Conservation (phyloP, 208 protist genomes). For the Naegleria fowleri region DNA sequence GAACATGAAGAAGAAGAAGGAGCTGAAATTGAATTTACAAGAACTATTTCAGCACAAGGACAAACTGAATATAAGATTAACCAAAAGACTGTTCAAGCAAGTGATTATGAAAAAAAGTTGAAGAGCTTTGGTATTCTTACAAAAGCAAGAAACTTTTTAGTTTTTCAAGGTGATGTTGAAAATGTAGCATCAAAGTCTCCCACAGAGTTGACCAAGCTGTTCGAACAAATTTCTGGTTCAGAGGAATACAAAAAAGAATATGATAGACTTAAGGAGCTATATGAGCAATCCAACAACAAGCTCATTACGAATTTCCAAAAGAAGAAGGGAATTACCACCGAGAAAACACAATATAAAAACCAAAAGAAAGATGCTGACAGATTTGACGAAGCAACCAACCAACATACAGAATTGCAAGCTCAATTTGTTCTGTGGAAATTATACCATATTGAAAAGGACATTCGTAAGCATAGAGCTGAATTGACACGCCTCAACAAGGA, state of each 20-base stretch:
- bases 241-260: constrained; percentile 84
- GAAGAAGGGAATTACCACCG: constrained; percentile 70
- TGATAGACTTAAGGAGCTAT: constrained; percentile 55
- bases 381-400: constrained; percentile 57
- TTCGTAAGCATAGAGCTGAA: constrained; percentile 57
- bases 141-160: constrained; percentile 85
- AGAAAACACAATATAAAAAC: constrained; percentile 85
- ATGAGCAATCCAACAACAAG: constrained; percentile 68
- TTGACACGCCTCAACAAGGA: background rate
- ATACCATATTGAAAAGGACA: constrained; percentile 70
- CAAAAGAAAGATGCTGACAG: constrained; percentile 90
- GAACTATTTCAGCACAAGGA: constrained; percentile 43
- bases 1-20: constrained; percentile 27
- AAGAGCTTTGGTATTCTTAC: constrained; percentile 66
- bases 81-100: constrained; percentile 57
- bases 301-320: constrained; percentile 68
- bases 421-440: constrained; percentile 73
- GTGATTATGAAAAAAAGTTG: constrained; percentile 72
- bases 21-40: constrained; percentile 37
- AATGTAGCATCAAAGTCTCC: constrained; percentile 82
- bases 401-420: constrained; percentile 43
- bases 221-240: constrained; percentile 91
- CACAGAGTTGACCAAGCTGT: constrained; percentile 85
- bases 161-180: constrained; percentile 95
- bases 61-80: constrained; percentile 65